These are phyloP conservation scores for Hyaloscypha hepaticicola DNA, from an alignment of 495 filamentous ascomycete species.

Conservation along the genomic window DNA sequence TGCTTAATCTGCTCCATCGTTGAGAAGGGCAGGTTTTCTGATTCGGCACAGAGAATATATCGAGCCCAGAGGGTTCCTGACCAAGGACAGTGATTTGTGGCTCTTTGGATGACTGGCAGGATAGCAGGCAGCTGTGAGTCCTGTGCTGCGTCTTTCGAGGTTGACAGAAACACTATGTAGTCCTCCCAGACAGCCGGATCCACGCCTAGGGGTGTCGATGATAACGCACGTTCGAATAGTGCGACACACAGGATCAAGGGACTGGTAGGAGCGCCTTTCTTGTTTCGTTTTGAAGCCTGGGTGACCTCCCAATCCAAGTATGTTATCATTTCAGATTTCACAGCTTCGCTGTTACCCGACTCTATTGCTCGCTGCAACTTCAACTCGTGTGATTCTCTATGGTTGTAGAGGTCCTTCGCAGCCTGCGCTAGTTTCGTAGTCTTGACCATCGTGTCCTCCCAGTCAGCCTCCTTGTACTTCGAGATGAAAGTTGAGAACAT, in stretches of 20 bases:
- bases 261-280: constrained; percentile 52
- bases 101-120: constrained; percentile 63
- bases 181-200: constrained; percentile 77
- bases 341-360: constrained; percentile 53
- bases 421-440: constrained; percentile 62
- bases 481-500: constrained; percentile 79
- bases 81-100: constrained; percentile 87
- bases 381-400: constrained; percentile 71
- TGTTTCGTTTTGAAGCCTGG: constrained; percentile 41
- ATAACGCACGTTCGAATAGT: constrained; percentile 75
- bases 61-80: constrained; percentile 88
- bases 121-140: constrained; percentile 28
- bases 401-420: constrained; percentile 64
- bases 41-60: constrained; percentile 79
- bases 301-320: constrained; percentile 84
- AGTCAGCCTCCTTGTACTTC: constrained; percentile 68
- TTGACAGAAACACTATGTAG: constrained; percentile 68
- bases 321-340: constrained; percentile 61
- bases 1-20: constrained; percentile 89
- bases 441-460: constrained; percentile 77
- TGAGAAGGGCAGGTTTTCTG: constrained; percentile 67
- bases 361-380: constrained; percentile 59
- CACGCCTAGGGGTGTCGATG: constrained; percentile 62
- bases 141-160: constrained; percentile 3
- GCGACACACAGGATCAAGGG: constrained; percentile 55